These are phyloP conservation scores for Talaromyces atroroseus DNA, from an alignment of 2,329 filamentous ascomycete species.

Conservation along the genomic window DNA sequence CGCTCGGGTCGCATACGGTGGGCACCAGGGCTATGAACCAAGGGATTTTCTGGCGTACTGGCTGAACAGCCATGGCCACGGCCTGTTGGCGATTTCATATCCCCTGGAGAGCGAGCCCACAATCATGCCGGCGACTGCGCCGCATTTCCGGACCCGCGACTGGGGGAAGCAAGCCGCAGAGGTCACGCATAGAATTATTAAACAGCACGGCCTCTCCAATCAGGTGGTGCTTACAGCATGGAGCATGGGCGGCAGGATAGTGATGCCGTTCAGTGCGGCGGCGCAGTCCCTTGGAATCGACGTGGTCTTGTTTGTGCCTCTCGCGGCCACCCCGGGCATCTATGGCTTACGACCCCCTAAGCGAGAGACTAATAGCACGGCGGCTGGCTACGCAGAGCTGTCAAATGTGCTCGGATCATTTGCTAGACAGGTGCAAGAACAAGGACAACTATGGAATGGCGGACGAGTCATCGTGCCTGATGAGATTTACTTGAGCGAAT, in stretches of 20 bases:
- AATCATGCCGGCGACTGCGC: slow-evolving; percentile 15
- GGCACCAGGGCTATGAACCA: slow-evolving; percentile 14
- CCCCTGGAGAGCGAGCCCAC: slow-evolving; percentile 16
- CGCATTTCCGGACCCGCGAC: slow-evolving; percentile 15
- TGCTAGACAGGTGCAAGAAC: slow-evolving; percentile 4
- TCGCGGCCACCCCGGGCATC: slow-evolving; percentile 16
- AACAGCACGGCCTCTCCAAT: slow-evolving; percentile 3
- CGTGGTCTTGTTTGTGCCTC: slow-evolving; percentile 13
- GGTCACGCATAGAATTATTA: slow-evolving; percentile 13
- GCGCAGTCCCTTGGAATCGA: slow-evolving; percentile 1
- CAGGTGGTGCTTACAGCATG: slow-evolving; percentile 13
- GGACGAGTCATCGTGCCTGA: slow-evolving; percentile 10
- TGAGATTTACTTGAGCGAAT: slow-evolving; percentile 10
- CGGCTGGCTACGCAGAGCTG: slow-evolving; percentile 3
- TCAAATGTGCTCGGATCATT: background rate
- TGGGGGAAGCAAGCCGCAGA: slow-evolving; percentile 19
- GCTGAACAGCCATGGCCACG: slow-evolving; percentile 15
- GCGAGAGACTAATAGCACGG: background rate
- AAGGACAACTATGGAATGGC: background rate
- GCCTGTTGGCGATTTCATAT: slow-evolving; percentile 19
- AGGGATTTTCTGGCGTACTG: slow-evolving; percentile 19
- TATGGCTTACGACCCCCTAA: slow-evolving; percentile 7
- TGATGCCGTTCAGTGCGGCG: slow-evolving; percentile 10
- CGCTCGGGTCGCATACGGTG: slow-evolving; percentile 20
- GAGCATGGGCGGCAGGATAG: slow-evolving; percentile 18